Conservation (phyloP, 2,329 filamentous ascomycete species). For the Alternaria novae-zelandiae region DNA sequence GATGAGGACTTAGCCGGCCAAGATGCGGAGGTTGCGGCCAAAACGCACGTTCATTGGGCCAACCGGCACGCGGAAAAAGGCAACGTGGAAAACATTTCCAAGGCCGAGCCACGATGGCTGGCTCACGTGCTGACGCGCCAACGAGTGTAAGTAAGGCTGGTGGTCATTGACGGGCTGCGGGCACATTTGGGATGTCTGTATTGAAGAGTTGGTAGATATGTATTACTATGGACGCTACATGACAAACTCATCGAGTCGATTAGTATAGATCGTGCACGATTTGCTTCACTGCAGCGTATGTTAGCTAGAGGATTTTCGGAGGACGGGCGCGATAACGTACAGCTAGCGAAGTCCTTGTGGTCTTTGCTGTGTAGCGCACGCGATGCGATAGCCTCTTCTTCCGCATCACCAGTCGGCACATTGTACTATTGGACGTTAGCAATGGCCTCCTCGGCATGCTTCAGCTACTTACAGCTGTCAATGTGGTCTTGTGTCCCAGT, state of each 20-base stretch:
- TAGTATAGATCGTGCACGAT: slow-evolving; percentile 44
- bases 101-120: not conserved
- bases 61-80: slow-evolving; percentile 10
- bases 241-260: not conserved
- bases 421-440: slow-evolving; percentile 39
- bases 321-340: slow-evolving; percentile 24
- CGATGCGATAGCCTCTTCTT: slow-evolving; percentile 45
- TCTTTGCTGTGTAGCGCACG: slow-evolving; percentile 46
- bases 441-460: not conserved
- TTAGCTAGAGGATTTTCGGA: slow-evolving; percentile 4
- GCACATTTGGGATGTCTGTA: not conserved
- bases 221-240: not conserved
- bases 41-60: slow-evolving; percentile 21
- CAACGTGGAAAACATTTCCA: slow-evolving; percentile 30
- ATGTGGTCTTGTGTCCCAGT: slow-evolving; percentile 50
- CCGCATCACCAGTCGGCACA: slow-evolving; percentile 44
- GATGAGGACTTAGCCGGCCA: slow-evolving; percentile 36
- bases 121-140: slow-evolving; percentile 10
- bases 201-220: not conserved
- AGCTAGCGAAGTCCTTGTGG: slow-evolving; percentile 44
- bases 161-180: too few relatives aligned
- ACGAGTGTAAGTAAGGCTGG: not conserved
- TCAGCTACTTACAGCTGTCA: slow-evolving; percentile 39
- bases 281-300: slow-evolving; percentile 32
- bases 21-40: slow-evolving; percentile 20